Evolutionary conservation across 257 asterid species (phyloP).

Genomic region (Echium plantagineum): DNA sequence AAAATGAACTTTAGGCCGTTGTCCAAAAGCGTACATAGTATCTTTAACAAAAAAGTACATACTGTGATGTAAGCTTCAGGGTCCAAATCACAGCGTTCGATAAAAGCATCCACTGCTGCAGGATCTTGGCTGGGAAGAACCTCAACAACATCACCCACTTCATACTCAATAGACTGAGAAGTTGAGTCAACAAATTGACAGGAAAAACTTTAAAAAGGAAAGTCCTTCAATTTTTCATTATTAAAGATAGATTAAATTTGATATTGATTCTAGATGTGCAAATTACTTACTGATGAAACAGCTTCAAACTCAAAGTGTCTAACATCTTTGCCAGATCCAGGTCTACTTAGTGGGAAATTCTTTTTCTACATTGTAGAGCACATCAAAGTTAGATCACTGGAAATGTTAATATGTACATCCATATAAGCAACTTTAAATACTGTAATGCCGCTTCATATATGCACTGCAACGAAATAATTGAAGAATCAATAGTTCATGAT

Average conservation of each 20-base stretch:
- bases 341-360: conserved; percentile 40
- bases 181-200: conserved; percentile 8
- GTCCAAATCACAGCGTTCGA: conserved; percentile 65
- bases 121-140: conserved; percentile 84
- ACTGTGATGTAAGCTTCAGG: conserved; percentile 77
- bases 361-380: conserved; percentile 33
- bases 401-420: not conserved
- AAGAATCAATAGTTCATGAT: too few relatives aligned
- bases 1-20: not conserved
- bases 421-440: not conserved
- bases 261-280: conserved; percentile 11
- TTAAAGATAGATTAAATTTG: conserved; percentile 4
- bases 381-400: not conserved
- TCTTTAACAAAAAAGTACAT: conserved; percentile 28
- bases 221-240: not conserved
- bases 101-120: conserved; percentile 68
- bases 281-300: conserved; percentile 76
- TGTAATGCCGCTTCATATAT: not conserved
- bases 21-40: not conserved
- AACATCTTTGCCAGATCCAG: conserved; percentile 64
- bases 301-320: conserved; percentile 83
- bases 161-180: conserved; percentile 60
- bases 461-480: not conserved
- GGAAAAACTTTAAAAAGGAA: not conserved
- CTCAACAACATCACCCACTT: conserved; percentile 86